Evolutionary conservation across 331 rosid genomes (phyloP), one percentile per base, ranked within the genome.

Genomic region (Saraca asoca): DNA sequence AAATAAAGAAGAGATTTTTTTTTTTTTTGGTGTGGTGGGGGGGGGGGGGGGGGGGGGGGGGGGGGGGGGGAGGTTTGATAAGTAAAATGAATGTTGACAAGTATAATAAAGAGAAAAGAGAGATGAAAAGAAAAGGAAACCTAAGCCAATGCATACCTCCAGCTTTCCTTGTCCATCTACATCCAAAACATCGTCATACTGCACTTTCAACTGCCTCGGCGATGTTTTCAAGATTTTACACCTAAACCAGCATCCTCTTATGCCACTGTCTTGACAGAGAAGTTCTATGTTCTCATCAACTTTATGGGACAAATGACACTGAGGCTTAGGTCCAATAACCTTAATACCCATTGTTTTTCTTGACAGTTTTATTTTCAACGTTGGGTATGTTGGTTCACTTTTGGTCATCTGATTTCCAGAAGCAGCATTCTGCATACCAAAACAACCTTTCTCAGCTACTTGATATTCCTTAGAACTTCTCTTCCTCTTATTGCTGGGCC

Each of bases 221-320:
- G 87, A 73, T 7, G 48, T 43, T 68, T 15, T 62, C 85, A 87
- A 70, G 75, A 90, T 72, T 81, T 85, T 80, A 68, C 95, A 83
- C 56, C 89, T 86, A 66, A 90, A 90, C 95, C 96, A 90, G 86
- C 96, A 90, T 29, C 95, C 96, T 74, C 95, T 78, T 12, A 90
- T 74, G 79, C 96, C 96, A 67, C 92, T 87, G 68, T 90, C 96
- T 74, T 85, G 90, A 80, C 85, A 81, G 48, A 90, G 95, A 68
- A 85, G 14, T 80, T 90, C 95, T 46, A 87, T 66, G 74, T 73
- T 80, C 12, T 78, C 82, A 76, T 70, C 67, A 55, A 74, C 92
- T 62, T 83, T 78, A 62, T 81, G 82, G 51, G 87, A 64, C n/a
- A 19, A 17, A 17, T 74, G 65, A 58, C 17, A 49, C 48, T 15